phyloP scores from a whole-genome alignment of 75 land plant species.

The Selaginella tamariscina region DNA sequence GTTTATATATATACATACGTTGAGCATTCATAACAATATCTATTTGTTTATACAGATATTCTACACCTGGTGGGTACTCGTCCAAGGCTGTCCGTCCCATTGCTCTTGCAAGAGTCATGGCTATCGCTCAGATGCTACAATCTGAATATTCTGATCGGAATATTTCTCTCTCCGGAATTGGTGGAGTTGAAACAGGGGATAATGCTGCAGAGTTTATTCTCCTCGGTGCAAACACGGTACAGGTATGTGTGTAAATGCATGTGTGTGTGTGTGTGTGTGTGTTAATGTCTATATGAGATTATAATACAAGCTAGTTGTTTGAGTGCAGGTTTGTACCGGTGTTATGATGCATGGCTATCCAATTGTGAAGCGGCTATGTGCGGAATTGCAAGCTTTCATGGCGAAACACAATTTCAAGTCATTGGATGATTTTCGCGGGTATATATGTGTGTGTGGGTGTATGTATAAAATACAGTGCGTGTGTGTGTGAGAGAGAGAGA shows the following conservation, averaged over 20 bases:
- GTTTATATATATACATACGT: too few species aligned
- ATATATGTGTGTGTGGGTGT: too few species aligned
- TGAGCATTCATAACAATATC: too few species aligned
- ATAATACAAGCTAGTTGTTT: neutral
- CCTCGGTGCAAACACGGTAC: constrained; percentile 90
- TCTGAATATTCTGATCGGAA: constrained; percentile 47
- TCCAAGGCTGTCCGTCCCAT: constrained; percentile 95
- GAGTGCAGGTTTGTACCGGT: constrained; percentile 83
- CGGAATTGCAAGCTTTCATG: constrained; percentile 91
- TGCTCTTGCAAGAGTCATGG: constrained; percentile 91
- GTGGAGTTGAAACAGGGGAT: constrained; percentile 89
- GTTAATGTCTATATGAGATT: too few species aligned
- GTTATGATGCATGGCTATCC: constrained; percentile 99
- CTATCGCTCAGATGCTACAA: constrained; percentile 91
- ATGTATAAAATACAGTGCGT: too few species aligned
- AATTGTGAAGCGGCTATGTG: constrained; percentile 66
- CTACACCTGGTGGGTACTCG: constrained; percentile 97
- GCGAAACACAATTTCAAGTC: constrained; percentile 75
- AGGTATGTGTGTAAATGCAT: constrained; percentile 30
- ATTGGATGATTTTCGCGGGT: constrained; percentile 96
- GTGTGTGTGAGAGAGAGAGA: too few species aligned
- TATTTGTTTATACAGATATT: constrained; percentile 39
- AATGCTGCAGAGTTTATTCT: constrained; percentile 96
- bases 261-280: neutral
- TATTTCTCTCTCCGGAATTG: constrained; percentile 82